Conservation (phyloP, 148 eudicot genomes). For the Amaranthus cruentus region DNA sequence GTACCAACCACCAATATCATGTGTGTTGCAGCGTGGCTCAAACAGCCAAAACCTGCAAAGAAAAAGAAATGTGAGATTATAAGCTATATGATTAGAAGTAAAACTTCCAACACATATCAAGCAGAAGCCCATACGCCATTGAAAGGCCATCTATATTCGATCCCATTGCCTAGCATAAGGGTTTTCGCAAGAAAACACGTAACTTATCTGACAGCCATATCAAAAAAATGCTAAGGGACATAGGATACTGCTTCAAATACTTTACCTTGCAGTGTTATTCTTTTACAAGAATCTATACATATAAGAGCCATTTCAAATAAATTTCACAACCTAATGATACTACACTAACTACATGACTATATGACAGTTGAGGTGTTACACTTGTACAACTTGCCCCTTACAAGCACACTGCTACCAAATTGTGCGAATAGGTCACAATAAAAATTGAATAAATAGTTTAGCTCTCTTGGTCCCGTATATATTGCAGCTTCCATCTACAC, state of each 20-base stretch:
- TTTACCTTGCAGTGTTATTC: not conserved
- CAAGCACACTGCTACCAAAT: slow-evolving; percentile 3
- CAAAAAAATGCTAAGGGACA: too few relatives aligned
- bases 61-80: not conserved
- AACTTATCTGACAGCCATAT: too few relatives aligned
- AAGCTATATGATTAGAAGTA: slow-evolving; percentile 3
- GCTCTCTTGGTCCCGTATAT: not conserved
- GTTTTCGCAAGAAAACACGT: not conserved
- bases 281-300: not conserved
- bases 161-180: not conserved
- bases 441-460: not conserved
- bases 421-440: not conserved
- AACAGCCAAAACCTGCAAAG: slow-evolving; percentile 81
- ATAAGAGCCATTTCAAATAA: too few relatives aligned
- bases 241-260: not conserved
- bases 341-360: too few relatives aligned
- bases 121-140: not conserved
- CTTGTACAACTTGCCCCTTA: not conserved
- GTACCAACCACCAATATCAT: slow-evolving; percentile 98
- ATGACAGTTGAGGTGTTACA: too few relatives aligned
- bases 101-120: not conserved
- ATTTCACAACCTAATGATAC: too few relatives aligned
- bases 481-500: not conserved
- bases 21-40: slow-evolving; percentile 95
- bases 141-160: not conserved